Evolutionary conservation across 345 rosid genomes (phyloP).

Genomic region (Salix koriyanagi): DNA sequence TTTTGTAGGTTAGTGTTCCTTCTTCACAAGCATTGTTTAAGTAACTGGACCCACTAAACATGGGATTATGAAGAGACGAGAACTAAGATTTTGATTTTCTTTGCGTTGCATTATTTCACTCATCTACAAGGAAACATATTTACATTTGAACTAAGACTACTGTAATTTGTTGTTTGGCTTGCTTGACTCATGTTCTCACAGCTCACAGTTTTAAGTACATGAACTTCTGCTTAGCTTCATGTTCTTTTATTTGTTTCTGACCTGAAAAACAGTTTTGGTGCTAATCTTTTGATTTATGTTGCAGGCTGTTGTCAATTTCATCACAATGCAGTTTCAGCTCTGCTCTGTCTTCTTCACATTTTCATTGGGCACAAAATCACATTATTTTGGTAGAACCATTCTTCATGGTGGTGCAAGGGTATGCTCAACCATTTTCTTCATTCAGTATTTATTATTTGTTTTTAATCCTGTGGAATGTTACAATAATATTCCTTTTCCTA

Average conservation of each 20-base stretch:
- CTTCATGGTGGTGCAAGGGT: conserved; percentile 99
- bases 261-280: conserved; percentile 4
- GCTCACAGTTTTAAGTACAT: not conserved
- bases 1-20: too few species aligned
- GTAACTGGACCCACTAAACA: too few species aligned
- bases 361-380: conserved; percentile 91
- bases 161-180: not conserved
- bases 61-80: too few species aligned
- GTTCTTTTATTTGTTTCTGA: not conserved
- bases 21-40: too few species aligned
- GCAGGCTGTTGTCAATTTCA: conserved; percentile 88
- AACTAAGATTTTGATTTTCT: too few species aligned
- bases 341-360: conserved; percentile 98
- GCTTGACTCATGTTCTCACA: not conserved
- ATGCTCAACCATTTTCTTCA: conserved; percentile 18
- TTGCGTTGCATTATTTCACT: too few species aligned
- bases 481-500: conserved; percentile 15
- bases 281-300: conserved; percentile 15
- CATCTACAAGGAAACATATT: too few species aligned
- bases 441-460: not conserved
- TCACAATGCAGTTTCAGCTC: conserved; percentile 93
- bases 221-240: not conserved
- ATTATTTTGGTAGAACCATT: conserved; percentile 92
- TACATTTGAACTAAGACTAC: not conserved
- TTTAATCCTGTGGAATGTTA: conserved; percentile 6